Evolutionary conservation across 1,284 basidiomycete species (phyloP), one percentile per base, ranked within the genome.

Genomic region (Pisolithus thermaeus): DNA sequence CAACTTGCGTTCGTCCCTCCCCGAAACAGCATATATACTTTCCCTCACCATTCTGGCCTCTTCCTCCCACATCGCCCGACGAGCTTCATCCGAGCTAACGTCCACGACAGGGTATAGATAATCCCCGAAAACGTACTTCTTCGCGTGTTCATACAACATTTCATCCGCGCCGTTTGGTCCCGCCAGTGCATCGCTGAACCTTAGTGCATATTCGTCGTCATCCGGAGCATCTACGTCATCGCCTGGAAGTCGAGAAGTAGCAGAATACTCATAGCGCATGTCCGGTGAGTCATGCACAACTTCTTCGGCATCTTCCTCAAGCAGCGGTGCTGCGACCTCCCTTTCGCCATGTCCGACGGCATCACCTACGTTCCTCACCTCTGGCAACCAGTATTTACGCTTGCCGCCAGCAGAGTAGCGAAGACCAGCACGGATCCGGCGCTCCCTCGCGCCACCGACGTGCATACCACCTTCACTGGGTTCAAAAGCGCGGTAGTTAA

Each of bases 401-500:
- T 86, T 83, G 0, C 96, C 95, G 18, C 93, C 92, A 46, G 87
- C 81, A 39, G 86, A 84, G 64, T 99, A 99, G 5, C 97, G 80
- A 44, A 99, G 72, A 0, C 96, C 96, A 0, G 94, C 93, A 30
- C 85, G 76, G 51, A 97, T 94, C 2, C 94, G 78, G 38, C 84
- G 74, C 51, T 92, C 90, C 22, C 92, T 75, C 0, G 90, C 92
- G 3, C 78, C 75, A 18, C 93, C 92, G 56, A 91, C 80, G 61
- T 99, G 96, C 61, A 98, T 84, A 46, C 84, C 84, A 1, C 94
- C 94, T 65, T 97, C 93, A 37, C 89, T 91, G 1, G 96, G 95
- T 64, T 99, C 96, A 64, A 96, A 98, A 37, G 90, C 89, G 52
- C 93, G 86, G 70, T 99, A 99, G 47, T 91, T 90, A 76, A 98